Base-by-base conservation (phyloP, 257 asterid genomes). In the Solanum medicagineum region DNA sequence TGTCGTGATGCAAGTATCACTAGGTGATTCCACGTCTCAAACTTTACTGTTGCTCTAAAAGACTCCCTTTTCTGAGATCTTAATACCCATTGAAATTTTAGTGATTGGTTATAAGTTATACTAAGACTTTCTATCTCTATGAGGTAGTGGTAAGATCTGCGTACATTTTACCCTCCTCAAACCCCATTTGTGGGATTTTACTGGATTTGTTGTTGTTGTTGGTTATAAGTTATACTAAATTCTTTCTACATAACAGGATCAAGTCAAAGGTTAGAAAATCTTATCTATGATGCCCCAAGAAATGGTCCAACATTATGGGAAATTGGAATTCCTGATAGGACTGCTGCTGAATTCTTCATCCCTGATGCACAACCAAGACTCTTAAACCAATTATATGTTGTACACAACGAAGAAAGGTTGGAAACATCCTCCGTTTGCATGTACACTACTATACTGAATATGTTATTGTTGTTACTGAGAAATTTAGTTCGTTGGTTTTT, bases 231-330 rank as follows among this genome's bases (percentile, higher is more conserved):
- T 26, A 13, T 65, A 65, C 1, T 13, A 6, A 26, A 3, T 65
- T 65, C 0, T 15, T 69, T 68, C 8, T 69, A 69, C 26, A 69
- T 69, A 36, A 36, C 70, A 95, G 98, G 98, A 85, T 32, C 87
- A 85, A 91, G 84, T 80, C 87, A 87, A 32, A 91, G 83, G 87
- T 86, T 94, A 22, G 85, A 87, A 49, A 89, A 84, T 87, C 84
- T 96, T 1, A 57, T 91, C 26, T 93, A 84, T 70, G 86, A 89
- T 15, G 91, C 98, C 83, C 97, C 98, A 68, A 93, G 98, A 70
- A 87, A 68, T 10, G 99, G 99, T 14, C 99, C 98, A 7, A 94
- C 97, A 4, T 42, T 91, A 19, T 96, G 99, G 99, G 98, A 96
- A 88, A 94, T 96, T 42, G 99, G 99, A 42, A 74, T 92, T 60